Conservation (phyloP, 208 protist genomes). For the Naegleria lovaniensis region DNA sequence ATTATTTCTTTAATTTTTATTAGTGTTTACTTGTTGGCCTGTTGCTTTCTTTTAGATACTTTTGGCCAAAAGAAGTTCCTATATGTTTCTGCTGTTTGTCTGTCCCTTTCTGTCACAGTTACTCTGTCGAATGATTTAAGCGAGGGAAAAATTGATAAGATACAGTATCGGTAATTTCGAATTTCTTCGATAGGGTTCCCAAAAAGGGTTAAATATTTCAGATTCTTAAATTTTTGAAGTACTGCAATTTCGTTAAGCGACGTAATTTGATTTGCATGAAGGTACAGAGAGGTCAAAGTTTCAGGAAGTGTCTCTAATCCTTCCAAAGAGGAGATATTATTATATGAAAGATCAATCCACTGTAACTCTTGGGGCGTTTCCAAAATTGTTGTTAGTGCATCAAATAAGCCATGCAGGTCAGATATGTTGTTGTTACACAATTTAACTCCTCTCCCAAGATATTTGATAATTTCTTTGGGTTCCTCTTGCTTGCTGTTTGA, state of each 20-base stretch:
- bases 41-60: neutral
- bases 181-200: slow-evolving; percentile 19
- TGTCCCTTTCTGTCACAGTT: neutral
- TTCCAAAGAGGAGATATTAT: neutral
- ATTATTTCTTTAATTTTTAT: too few relatives aligned
- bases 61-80: neutral
- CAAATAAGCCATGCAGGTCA: neutral
- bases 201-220: neutral
- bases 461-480: neutral
- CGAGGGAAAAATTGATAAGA: neutral
- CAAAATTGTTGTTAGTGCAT: neutral
- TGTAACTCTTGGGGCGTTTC: neutral
- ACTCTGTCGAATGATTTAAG: neutral
- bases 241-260: neutral
- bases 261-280: neutral
- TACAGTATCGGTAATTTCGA: neutral
- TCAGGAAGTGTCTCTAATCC: neutral
- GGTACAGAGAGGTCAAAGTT: neutral
- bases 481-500: neutral
- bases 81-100: neutral
- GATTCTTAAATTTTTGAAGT: neutral
- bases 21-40: neutral
- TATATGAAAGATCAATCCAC: slow-evolving; percentile 20
- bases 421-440: neutral
- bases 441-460: neutral